Conservation (phyloP, 306 rosid genomes). For the Begonia loranthoides region DNA sequence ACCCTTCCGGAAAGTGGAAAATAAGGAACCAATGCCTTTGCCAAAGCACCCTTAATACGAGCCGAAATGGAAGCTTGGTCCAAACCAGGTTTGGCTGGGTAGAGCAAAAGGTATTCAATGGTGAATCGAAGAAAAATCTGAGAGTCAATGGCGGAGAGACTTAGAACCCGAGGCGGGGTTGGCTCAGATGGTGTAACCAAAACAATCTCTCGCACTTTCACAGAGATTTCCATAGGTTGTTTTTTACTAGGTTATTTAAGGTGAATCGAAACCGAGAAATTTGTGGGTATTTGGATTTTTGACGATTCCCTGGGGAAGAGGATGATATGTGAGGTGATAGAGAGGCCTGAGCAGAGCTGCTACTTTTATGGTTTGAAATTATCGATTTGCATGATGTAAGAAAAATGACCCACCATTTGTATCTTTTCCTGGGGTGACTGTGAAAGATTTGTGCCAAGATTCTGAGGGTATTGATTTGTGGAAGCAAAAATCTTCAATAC, state of each 20-base stretch:
- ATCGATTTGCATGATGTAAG: too few relatives aligned
- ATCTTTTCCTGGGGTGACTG: slow-evolving; percentile 27
- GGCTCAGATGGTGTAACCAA: slow-evolving; percentile 53
- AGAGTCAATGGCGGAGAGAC: slow-evolving; percentile 67
- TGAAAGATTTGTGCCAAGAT: slow-evolving; percentile 71
- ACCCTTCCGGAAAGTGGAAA: slow-evolving; percentile 67
- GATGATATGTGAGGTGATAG: slow-evolving; percentile 7
- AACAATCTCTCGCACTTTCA: slow-evolving; percentile 37
- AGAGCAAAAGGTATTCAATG: slow-evolving; percentile 57
- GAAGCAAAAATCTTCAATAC: too few relatives aligned
- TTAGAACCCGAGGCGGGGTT: slow-evolving; percentile 36
- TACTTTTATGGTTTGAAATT: too few relatives aligned
- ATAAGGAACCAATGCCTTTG: slow-evolving; percentile 46
- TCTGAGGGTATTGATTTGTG: slow-evolving; percentile 26
- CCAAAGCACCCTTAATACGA: slow-evolving; percentile 40
- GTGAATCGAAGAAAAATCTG: slow-evolving; percentile 88
- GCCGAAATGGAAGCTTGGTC: slow-evolving; percentile 20
- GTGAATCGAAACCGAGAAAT: too few relatives aligned
- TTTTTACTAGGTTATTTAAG: too few relatives aligned
- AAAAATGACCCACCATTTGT: slow-evolving; percentile 10
- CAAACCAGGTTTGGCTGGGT: slow-evolving; percentile 18
- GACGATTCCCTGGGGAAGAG: too few relatives aligned
- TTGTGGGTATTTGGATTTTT: too few relatives aligned
- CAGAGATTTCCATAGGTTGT: slow-evolving; percentile 21
- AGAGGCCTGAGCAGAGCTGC: too few relatives aligned